Conservation (phyloP, 768 basidiomycete genomes). For the Leccinum longicurvipes region DNA sequence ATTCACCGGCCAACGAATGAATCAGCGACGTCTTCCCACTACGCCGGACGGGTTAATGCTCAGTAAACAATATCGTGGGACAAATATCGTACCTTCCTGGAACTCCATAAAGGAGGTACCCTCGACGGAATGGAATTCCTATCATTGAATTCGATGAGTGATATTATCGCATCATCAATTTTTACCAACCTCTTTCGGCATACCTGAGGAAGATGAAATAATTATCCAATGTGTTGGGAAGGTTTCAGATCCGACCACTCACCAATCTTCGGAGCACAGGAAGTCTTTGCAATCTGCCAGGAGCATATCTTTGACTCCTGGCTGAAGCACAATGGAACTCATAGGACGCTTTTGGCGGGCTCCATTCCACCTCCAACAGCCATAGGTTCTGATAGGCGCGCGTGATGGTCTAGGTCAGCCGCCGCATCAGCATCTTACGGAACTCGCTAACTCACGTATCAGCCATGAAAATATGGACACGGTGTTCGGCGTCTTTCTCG, state of each 20-base stretch:
- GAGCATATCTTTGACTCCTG: conserved; percentile 89
- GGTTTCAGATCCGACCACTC: conserved; percentile 31
- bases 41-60: conserved; percentile 15
- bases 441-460: conserved; percentile 63
- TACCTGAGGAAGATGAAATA: conserved; percentile 54
- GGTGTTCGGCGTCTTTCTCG: conserved; percentile 87
- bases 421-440: conserved; percentile 3
- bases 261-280: conserved; percentile 82
- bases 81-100: conserved; percentile 62
- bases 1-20: conserved; percentile 79
- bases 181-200: conserved; percentile 74
- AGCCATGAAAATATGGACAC: conserved; percentile 85
- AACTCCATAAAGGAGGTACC: conserved; percentile 82
- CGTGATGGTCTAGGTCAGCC: not conserved
- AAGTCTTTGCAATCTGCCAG: conserved; percentile 85
- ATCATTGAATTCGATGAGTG: conserved; percentile 16
- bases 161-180: conserved; percentile 16
- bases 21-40: conserved; percentile 87
- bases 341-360: conserved; percentile 86
- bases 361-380: conserved; percentile 86
- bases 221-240: conserved; percentile 18
- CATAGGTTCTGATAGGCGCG: conserved; percentile 49
- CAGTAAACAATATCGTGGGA: not conserved
- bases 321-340: conserved; percentile 89
- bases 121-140: conserved; percentile 88